Base-by-base conservation (phyloP, 331 rosid genomes). In the Malus hybrid region DNA sequence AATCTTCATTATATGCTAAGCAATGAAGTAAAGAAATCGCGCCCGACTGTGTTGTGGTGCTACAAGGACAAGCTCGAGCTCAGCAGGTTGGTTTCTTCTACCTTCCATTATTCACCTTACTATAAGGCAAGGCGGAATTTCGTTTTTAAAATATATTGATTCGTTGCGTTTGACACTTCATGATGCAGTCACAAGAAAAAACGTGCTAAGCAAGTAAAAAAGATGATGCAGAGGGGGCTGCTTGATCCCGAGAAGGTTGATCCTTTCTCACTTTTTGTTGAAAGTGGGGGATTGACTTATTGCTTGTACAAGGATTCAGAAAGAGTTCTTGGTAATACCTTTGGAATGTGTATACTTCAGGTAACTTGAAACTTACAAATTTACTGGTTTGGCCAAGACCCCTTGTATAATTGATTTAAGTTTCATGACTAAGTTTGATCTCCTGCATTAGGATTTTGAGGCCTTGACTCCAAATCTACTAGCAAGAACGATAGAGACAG, bases 291-390 rank as follows among this genome's bases (percentile, higher is more conserved):
- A 58, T 20, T 94, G 70, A 88, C 92, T 7, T 85, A 91, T 82
- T 90, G 97, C 79, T 75, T 84, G 52, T 94, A 92, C 81, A 90
- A 87, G 84, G 91, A 94, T 67, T 94, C 99, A 0, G 97, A 94
- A 63, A 86, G 87, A 78, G 60, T 94, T 86, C 93, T 94, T 30
- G 99, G 99, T 57, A 90, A 91, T 77, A 94, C 99, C 28, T 94
- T 82, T 73, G 96, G 99, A 66, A 94, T 94, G 99, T 94, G 99
- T 67, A 75, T 92, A 75, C 97, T 94, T 74, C 96, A 94, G 97
- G 97, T 94, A 82, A 56, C 60, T 61, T 64, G 30, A 15, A 29
- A 56, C 12, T 60, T 46, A 13, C 5, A 36, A 57, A 26, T 67
- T 15, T 56, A 39, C n/a, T 58, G 32, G 46, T 33, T 16, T 78